These are phyloP conservation scores for Paratinospora sagittata DNA, from an alignment of 164 flowering plant genomes.

Conservation along the genomic window DNA sequence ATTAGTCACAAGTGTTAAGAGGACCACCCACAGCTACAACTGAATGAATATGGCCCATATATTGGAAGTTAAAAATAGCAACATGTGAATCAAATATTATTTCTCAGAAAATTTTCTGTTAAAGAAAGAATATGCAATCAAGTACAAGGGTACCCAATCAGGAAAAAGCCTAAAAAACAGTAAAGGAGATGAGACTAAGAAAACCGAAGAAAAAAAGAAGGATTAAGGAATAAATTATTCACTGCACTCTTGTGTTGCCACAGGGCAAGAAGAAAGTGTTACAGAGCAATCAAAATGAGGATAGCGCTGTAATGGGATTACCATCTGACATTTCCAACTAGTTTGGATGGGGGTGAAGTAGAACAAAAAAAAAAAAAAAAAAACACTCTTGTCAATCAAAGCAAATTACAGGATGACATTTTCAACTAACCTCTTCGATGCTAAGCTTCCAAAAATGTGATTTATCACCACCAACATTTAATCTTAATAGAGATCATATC, in stretches of 20 bases:
- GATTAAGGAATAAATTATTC: not conserved
- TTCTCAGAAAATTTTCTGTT: too few species aligned
- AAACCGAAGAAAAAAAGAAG: too few species aligned
- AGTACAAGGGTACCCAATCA: not conserved
- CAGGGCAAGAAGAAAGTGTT: not conserved
- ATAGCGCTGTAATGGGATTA: not conserved
- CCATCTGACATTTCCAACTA: not conserved
- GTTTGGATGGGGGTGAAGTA: not conserved
- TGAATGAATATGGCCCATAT: too few species aligned
- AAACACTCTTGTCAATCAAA: not conserved
- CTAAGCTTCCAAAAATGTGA: not conserved
- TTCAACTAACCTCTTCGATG: not conserved
- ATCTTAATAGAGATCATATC: not conserved
- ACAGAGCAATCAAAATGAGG: not conserved
- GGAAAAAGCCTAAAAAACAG: not conserved
- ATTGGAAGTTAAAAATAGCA: too few species aligned
- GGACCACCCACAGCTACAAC: too few species aligned
- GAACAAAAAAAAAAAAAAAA: too few species aligned
- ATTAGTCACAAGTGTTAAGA: too few species aligned
- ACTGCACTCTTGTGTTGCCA: not conserved
- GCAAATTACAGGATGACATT: not conserved
- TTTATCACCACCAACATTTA: not conserved
- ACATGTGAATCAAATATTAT: too few species aligned
- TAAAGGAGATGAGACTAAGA: not conserved
- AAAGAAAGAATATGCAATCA: not conserved